Evolutionary conservation across 352 stramenopile genomes (phyloP).

Genomic region (Pythium brachiatum): DNA sequence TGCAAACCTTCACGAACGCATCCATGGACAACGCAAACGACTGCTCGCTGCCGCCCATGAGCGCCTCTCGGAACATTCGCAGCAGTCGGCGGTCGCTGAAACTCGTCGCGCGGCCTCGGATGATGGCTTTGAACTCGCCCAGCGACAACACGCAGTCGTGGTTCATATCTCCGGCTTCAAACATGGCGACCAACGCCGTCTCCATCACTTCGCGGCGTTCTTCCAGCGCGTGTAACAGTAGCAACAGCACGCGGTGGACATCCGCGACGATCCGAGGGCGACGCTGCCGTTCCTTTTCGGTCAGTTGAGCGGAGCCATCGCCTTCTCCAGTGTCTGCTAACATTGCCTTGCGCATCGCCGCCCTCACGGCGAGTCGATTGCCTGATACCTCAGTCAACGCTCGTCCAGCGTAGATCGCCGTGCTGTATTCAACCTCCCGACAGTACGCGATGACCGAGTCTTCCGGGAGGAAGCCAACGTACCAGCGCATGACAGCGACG

Average conservation of each 20-base stretch:
- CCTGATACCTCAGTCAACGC: constrained; percentile 51
- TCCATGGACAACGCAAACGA: constrained; percentile 74
- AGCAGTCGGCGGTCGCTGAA: constrained; percentile 72
- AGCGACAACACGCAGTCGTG: constrained; percentile 70
- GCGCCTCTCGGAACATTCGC: constrained; percentile 73
- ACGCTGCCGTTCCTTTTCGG: constrained; percentile 11
- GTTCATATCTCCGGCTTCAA: constrained; percentile 63
- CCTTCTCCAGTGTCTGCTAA: constrained; percentile 24
- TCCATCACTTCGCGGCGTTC: constrained; percentile 54
- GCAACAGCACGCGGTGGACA: constrained; percentile 52
- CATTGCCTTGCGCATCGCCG: constrained; percentile 73
- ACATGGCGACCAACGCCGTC: constrained; percentile 46
- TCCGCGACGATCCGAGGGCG: constrained; percentile 51
- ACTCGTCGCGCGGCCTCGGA: constrained; percentile 44
- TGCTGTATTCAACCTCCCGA: constrained; percentile 71
- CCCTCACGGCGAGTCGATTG: constrained; percentile 64
- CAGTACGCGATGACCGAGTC: constrained; percentile 56
- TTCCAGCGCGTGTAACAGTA: constrained; percentile 60
- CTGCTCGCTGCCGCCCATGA: constrained; percentile 60
- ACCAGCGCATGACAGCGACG: constrained; percentile 58
- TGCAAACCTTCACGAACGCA: constrained; percentile 66
- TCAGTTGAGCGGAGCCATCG: not conserved
- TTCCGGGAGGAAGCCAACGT: constrained; percentile 55
- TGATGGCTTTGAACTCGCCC: constrained; percentile 65
- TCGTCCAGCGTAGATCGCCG: constrained; percentile 51